Conservation (phyloP, 73 alveolate species). For the Tetrahymena malaccensis region DNA sequence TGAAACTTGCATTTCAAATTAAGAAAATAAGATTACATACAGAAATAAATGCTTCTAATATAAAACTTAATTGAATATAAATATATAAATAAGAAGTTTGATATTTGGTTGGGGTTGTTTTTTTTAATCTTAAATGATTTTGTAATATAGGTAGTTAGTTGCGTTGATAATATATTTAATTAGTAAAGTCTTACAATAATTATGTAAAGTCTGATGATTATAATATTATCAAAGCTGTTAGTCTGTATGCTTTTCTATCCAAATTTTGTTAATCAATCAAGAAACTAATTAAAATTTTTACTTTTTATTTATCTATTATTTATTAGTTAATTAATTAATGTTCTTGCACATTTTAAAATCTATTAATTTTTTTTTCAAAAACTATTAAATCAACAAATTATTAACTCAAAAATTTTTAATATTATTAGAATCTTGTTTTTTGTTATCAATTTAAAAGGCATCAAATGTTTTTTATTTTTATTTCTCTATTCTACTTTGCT, state of each 20-base stretch:
- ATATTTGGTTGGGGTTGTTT: no score
- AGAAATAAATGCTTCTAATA: no score
- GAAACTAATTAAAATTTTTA: not conserved
- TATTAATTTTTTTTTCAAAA: not conserved
- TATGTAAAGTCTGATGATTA: not conserved
- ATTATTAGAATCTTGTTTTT: not conserved
- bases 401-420: not conserved
- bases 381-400: not conserved
- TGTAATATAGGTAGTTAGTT: no score
- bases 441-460: not conserved
- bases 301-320: no score
- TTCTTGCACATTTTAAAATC: no score
- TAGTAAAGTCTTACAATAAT: not conserved
- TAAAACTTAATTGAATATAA: no score
- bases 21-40: no score
- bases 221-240: not conserved
- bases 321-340: no score
- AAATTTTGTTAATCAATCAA: not conserved
- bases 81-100: no score
- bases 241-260: not conserved
- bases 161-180: no score
- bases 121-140: no score
- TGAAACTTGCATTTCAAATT: no score
- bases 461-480: not conserved
- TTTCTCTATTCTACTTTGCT: not conserved